phyloP scores from a whole-genome alignment of 2,329 filamentous ascomycete species.

The Fusarium sp. region DNA sequence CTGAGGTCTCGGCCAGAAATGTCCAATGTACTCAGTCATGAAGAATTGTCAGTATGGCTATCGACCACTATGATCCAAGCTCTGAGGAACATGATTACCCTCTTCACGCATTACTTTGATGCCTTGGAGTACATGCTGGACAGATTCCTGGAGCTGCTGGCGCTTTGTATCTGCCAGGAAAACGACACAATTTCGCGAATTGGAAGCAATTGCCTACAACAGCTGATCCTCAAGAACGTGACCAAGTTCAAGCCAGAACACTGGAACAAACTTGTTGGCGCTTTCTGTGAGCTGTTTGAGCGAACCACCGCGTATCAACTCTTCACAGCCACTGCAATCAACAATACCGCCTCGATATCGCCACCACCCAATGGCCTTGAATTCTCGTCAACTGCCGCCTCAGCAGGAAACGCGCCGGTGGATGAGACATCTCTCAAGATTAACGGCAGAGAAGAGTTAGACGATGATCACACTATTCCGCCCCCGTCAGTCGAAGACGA shows the following conservation, averaged over 20 bases:
- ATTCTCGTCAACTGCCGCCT: constrained; percentile 58
- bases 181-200: constrained; percentile 99
- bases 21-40: constrained; percentile 93
- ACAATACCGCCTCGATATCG: constrained; percentile 64
- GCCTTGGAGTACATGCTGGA: constrained; percentile 98
- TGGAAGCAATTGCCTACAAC: constrained; percentile 97
- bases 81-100: constrained; percentile 95
- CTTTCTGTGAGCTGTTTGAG: constrained; percentile 96
- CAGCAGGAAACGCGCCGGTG: constrained; percentile 52
- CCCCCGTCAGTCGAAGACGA: constrained; percentile 53
- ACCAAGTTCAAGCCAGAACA: constrained; percentile 88
- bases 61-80: constrained; percentile 99
- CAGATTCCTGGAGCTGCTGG: constrained; percentile 93
- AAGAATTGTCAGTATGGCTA: constrained; percentile 97
- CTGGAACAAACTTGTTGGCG: constrained; percentile 94
- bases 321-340: constrained; percentile 82
- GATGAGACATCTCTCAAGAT: constrained; percentile 72
- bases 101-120: constrained; percentile 99
- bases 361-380: constrained; percentile 65
- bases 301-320: constrained; percentile 94
- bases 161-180: constrained; percentile 97
- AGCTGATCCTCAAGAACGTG: constrained; percentile 96
- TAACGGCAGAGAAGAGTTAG: constrained; percentile 64
- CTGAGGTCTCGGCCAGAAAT: constrained; percentile 96
- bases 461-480: constrained; percentile 51